Evolutionary conservation across 257 asterid genomes (phyloP).

Genomic region (Scutellaria barbata): DNA sequence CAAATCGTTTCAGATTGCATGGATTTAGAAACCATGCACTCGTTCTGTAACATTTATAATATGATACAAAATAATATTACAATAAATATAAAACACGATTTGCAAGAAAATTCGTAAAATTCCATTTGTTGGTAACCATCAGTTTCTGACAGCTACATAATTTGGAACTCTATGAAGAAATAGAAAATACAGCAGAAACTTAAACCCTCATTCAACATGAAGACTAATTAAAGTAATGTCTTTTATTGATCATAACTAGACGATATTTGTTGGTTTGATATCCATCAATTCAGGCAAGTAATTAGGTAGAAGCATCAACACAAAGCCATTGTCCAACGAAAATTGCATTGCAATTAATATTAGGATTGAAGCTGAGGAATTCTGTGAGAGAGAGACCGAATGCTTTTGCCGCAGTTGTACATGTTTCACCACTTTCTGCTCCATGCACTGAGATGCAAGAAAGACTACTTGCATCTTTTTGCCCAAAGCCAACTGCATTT

Average conservation of each 20-base stretch:
- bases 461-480: neutral
- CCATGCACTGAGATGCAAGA: constrained; percentile 27
- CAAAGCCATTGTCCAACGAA: constrained; percentile 48
- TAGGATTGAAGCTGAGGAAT: constrained; percentile 36
- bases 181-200: too few relatives aligned
- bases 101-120: too few relatives aligned
- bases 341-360: constrained; percentile 36
- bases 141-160: too few relatives aligned
- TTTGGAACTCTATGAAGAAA: too few relatives aligned
- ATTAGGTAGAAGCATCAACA: constrained; percentile 25
- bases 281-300: neutral
- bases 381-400: constrained; percentile 20
- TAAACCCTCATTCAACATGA: neutral
- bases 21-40: too few relatives aligned
- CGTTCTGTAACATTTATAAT: too few relatives aligned
- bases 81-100: neutral
- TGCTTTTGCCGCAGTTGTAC: constrained; percentile 17
- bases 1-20: too few relatives aligned
- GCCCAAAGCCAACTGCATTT: constrained; percentile 34
- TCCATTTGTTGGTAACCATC: too few relatives aligned
- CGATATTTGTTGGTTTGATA: neutral
- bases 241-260: neutral
- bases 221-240: neutral
- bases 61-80: neutral
- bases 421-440: constrained; percentile 38